phyloP scores from a whole-genome alignment of 768 basidiomycete genomes.

The Tulasnella sp. region DNA sequence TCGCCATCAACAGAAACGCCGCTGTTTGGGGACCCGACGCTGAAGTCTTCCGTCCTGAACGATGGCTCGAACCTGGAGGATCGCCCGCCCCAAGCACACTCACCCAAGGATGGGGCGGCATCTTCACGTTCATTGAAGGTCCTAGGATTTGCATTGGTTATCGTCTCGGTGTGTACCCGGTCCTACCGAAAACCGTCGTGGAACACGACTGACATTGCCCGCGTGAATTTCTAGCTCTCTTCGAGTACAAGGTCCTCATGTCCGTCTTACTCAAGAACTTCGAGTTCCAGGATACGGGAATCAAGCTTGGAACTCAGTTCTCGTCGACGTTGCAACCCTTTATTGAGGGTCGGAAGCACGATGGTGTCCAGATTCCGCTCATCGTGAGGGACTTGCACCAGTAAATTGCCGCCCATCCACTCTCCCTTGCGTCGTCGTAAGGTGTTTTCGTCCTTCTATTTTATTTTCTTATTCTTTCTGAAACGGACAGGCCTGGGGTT shows the following conservation, averaged over 20 bases:
- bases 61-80: slow-evolving; percentile 29
- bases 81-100: slow-evolving; percentile 26
- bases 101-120: slow-evolving; percentile 35
- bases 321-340: slow-evolving; percentile 19
- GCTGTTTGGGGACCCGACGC: slow-evolving; percentile 36
- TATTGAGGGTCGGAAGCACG: slow-evolving; percentile 13
- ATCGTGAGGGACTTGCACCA: neutral
- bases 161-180: slow-evolving; percentile 30
- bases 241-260: slow-evolving; percentile 38
- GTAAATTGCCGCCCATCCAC: neutral
- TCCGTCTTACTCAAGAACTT: slow-evolving; percentile 34
- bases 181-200: neutral
- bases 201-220: slow-evolving; percentile 25
- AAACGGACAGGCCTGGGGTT: no score
- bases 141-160: slow-evolving; percentile 39
- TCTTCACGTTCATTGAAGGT: slow-evolving; percentile 39
- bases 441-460: no score
- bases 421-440: no score
- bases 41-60: slow-evolving; percentile 35
- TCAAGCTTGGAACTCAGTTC: slow-evolving; percentile 1
- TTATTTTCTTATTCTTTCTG: no score
- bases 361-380: slow-evolving; percentile 21
- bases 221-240: slow-evolving; percentile 27
- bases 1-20: slow-evolving; percentile 31
- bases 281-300: slow-evolving; percentile 35